phyloP scores from a whole-genome alignment of 345 rosid genomes.

The Eucalyptus coolabah region DNA sequence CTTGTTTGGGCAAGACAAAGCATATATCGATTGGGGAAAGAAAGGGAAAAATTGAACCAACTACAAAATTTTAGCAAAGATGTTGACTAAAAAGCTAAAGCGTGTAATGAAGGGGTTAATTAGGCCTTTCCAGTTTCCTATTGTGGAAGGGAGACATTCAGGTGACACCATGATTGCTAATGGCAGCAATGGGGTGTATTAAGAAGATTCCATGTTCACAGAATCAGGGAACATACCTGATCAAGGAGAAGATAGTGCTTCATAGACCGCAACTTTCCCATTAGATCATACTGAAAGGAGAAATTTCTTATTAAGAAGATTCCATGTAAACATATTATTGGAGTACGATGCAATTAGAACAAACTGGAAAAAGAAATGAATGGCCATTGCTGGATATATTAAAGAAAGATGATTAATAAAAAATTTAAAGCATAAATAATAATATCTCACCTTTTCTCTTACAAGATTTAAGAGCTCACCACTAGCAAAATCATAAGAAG shows the following conservation, averaged over 20 bases:
- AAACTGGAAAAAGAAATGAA: neutral
- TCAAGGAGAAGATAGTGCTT: slow-evolving; percentile 98
- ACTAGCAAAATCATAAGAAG: slow-evolving; percentile 88
- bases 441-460: slow-evolving; percentile 55
- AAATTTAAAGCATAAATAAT: neutral
- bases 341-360: neutral
- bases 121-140: neutral
- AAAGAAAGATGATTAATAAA: neutral
- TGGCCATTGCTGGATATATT: neutral
- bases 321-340: neutral
- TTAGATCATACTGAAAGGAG: slow-evolving; percentile 58
- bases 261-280: slow-evolving; percentile 81
- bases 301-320: neutral
- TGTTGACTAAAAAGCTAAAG: neutral
- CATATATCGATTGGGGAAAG: neutral
- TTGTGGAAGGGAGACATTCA: neutral
- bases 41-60: neutral
- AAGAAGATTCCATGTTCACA: neutral
- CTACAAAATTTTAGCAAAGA: neutral
- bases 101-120: neutral
- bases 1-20: neutral
- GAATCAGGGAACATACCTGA: slow-evolving; percentile 48
- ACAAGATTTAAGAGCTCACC: slow-evolving; percentile 77
- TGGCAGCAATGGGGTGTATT: neutral
- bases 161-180: neutral